Evolutionary conservation across 73 alveolate genomes (phyloP).

Genomic region (Uronychia setigera): DNA sequence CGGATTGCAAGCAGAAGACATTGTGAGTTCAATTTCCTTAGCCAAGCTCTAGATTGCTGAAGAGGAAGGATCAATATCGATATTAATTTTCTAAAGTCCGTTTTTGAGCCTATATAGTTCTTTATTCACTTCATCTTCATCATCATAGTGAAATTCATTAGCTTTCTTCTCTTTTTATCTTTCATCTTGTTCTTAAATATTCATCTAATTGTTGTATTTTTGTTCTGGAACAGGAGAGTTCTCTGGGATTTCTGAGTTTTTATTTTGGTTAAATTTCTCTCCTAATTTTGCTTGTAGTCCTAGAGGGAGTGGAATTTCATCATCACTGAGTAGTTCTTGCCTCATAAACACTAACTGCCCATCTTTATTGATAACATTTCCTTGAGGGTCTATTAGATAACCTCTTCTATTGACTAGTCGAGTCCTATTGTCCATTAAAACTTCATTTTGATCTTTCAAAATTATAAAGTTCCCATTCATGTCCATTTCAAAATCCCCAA

Average conservation of each 20-base stretch:
- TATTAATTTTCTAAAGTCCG: background rate
- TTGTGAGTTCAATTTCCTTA: no score
- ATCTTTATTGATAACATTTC: conserved; percentile 40
- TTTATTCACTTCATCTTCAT: background rate
- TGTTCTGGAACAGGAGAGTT: no score
- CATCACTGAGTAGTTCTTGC: conserved; percentile 31
- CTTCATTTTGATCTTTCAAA: conserved; percentile 30
- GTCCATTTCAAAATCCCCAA: conserved; percentile 55
- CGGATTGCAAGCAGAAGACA: no score
- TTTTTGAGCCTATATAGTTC: background rate
- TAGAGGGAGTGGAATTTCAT: conserved; percentile 47
- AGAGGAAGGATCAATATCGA: no score
- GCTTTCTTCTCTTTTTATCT: background rate
- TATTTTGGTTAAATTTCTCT: conserved; percentile 28
- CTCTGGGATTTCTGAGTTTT: background rate
- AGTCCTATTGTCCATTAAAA: conserved; percentile 20
- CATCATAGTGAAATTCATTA: background rate
- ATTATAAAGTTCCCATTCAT: conserved; percentile 43
- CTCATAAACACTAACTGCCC: conserved; percentile 27
- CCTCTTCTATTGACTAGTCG: conserved; percentile 39
- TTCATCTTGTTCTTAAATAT: background rate
- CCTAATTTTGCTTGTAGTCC: conserved; percentile 15
- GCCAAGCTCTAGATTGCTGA: no score
- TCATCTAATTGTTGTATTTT: background rate
- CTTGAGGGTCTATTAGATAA: conserved; percentile 22